Evolutionary conservation across 768 basidiomycete genomes (phyloP), one percentile per base, ranked within the genome.

Genomic region (Auriscalpium vulgare): DNA sequence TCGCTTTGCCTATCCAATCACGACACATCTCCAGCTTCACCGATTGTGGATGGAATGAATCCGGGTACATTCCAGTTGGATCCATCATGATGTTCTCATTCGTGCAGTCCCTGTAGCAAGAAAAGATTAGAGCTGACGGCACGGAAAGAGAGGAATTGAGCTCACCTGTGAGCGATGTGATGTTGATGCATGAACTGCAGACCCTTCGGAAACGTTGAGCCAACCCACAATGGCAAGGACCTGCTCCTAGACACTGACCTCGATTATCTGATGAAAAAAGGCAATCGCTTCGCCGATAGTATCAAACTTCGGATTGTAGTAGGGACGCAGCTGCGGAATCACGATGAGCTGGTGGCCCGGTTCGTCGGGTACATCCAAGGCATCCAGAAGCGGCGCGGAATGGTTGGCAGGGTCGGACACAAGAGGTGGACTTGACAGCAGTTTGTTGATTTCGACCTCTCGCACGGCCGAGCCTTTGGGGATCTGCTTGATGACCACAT

Each of bases 241-340:
- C 10, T 36, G 17, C 4, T 4, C 3, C 48, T 2, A 10, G 7
- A 11, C 46, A 13, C 57, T 2, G 47, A 63, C 67, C 56, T 69
- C 61, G 34, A 68, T 48, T 2, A 64, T 37, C 43, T 68, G 66
- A 2, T 56, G 34, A 7, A 67, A 55, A 47, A 62, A 69, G 8
- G 61, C 63, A 4, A 69, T 50, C 7, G 59, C 59, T 44, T 69
- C 68, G 10, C 60, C 68, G 10, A 61, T 49, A 3, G 65, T 65
- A 19, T 60, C 56, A 47, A 67, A 69, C 16, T 21, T 56, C 14
- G 68, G 66, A 21, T 59, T 49, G 23, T 66, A 46, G 50, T 55
- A 59, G 1, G 45, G 38, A 0, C 63, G 51, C 3, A 67, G 56
- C 17, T 59, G 56, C 17, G 68, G 66, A 55, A 65, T 60, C 19